phyloP scores from a whole-genome alignment of 192 early-diverging fungal genomes.

The Gaertneriomyces semiglobifer region DNA sequence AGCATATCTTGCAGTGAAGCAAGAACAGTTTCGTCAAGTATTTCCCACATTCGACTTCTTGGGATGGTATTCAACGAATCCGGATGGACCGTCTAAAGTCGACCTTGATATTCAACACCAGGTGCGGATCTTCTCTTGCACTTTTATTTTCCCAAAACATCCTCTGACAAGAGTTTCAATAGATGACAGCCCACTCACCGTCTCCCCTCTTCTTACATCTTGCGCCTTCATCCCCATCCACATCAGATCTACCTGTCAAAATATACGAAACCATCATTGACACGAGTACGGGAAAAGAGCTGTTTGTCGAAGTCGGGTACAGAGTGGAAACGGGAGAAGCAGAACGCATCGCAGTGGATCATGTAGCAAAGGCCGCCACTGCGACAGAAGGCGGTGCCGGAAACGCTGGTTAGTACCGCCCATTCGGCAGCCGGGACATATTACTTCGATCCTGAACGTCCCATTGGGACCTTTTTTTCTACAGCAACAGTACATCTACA shows the following conservation, averaged over 20 bases:
- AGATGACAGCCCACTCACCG: neutral
- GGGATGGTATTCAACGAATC: constrained; percentile 81
- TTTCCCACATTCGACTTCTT: constrained; percentile 79
- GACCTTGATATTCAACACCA: constrained; percentile 75
- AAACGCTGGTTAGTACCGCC: too few relatives aligned
- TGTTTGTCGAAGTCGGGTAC: constrained; percentile 65
- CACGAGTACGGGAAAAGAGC: constrained; percentile 48
- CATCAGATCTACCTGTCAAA: constrained; percentile 68
- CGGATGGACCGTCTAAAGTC: constrained; percentile 46
- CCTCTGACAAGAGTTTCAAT: neutral
- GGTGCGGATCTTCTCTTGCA: constrained; percentile 34
- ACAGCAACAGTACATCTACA: constrained; percentile 67
- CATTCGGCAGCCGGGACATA: constrained; percentile 54
- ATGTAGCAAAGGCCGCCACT: constrained; percentile 66
- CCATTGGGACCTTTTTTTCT: neutral
- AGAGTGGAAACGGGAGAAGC: constrained; percentile 82
- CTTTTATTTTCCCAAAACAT: neutral
- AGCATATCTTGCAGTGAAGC: constrained; percentile 65
- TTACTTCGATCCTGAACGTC: constrained; percentile 7
- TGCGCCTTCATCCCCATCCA: constrained; percentile 39
- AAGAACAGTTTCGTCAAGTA: constrained; percentile 79
- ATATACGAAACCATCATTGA: constrained; percentile 79
- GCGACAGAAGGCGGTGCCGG: constrained; percentile 35
- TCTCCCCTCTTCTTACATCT: constrained; percentile 69
- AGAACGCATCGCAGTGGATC: constrained; percentile 83